These are phyloP conservation scores for Vicia villosa DNA, from an alignment of 306 rosid species.

Conservation along the genomic window DNA sequence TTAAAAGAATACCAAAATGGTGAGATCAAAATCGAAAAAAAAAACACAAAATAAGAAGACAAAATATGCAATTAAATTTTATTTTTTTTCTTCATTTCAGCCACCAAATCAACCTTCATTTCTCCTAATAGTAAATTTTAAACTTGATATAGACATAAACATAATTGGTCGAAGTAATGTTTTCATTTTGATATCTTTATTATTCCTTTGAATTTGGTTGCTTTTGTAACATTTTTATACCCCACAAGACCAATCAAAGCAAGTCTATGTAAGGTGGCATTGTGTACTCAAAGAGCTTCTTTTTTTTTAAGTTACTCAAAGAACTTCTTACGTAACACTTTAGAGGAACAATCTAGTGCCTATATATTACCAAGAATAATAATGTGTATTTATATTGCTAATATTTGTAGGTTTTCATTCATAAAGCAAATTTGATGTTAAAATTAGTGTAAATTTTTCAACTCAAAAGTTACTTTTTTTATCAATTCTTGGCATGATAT, in stretches of 20 bases:
- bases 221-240: constrained; percentile 25
- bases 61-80: no score
- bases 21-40: no score
- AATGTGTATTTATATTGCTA: not conserved
- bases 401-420: not conserved
- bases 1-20: no score
- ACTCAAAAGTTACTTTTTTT: not conserved
- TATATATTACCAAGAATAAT: not conserved
- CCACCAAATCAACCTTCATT: no score
- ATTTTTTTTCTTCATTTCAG: no score
- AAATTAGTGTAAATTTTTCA: not conserved
- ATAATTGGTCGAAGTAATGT: no score
- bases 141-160: no score
- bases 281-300: constrained; percentile 29
- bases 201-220: no score
- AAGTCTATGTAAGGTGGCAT: constrained; percentile 38
- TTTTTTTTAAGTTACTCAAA: constrained; percentile 24
- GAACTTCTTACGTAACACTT: constrained; percentile 26
- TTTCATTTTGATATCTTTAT: no score
- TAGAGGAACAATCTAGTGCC: not conserved
- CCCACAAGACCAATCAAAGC: constrained; percentile 45
- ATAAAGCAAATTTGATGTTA: not conserved
- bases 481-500: constrained; percentile 6
- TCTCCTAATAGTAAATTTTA: no score
- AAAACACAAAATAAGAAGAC: no score